Evolutionary conservation across 1,139 yeast genomes (phyloP).

Genomic region (Geotrichum carabidarum): DNA sequence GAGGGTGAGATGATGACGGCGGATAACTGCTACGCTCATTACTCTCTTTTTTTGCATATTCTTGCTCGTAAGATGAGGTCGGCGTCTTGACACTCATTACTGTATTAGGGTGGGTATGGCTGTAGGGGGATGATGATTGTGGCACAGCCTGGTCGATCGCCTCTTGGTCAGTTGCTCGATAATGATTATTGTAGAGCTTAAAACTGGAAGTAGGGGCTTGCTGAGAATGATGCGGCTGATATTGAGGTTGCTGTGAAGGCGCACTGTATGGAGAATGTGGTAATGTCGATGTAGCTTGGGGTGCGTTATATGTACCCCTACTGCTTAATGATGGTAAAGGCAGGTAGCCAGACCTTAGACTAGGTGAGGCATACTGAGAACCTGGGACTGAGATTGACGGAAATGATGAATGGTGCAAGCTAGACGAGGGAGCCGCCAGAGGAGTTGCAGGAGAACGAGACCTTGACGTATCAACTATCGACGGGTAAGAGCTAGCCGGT

Average conservation of each 20-base stretch:
- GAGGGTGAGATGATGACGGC: conserved; percentile 1
- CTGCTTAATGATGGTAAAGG: conserved; percentile 9
- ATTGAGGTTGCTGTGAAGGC: background rate
- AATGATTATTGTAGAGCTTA: conserved; percentile 12
- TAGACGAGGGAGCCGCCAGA: background rate
- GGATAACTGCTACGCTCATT: conserved; percentile 26
- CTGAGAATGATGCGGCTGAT: conserved; percentile 11
- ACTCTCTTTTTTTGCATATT: conserved; percentile 26
- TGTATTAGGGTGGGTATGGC: background rate
- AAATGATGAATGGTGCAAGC: background rate
- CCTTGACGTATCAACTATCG: background rate
- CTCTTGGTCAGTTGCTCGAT: conserved; percentile 8
- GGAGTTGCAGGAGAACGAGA: conserved; percentile 2
- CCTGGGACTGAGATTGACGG: background rate
- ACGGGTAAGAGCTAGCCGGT: conserved; percentile 4
- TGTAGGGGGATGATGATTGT: conserved; percentile 12
- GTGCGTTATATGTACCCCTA: background rate
- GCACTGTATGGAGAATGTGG: conserved; percentile 4
- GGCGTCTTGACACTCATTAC: background rate
- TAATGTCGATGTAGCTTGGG: background rate
- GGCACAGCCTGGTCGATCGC: conserved; percentile 8
- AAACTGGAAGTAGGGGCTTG: conserved; percentile 13
- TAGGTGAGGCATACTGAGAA: background rate
- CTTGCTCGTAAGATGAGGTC: conserved; percentile 17
- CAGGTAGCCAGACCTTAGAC: conserved; percentile 9